Evolutionary conservation across 495 filamentous ascomycete species (phyloP).

Genomic region (Penicillium steckii): DNA sequence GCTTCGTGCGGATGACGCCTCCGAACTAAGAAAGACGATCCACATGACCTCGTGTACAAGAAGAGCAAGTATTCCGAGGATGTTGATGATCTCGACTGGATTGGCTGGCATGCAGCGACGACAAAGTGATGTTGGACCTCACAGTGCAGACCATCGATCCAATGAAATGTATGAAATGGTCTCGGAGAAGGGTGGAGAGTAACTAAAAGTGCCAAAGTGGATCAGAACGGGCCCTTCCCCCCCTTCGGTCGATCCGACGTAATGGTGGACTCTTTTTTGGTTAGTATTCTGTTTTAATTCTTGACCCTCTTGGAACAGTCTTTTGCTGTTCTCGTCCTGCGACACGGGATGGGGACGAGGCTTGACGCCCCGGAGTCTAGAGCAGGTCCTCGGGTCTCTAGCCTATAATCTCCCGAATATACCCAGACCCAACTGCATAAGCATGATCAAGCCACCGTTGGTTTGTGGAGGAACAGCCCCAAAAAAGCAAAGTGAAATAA

Average conservation of each 20-base stretch:
- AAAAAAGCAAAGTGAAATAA: background rate
- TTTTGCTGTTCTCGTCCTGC: background rate
- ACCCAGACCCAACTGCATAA: conserved; percentile 5
- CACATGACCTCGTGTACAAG: conserved; percentile 18
- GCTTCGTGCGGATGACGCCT: conserved; percentile 9
- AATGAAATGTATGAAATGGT: background rate
- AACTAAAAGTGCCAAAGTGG: background rate
- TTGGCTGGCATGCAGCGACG: conserved; percentile 10
- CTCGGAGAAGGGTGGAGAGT: background rate
- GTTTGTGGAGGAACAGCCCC: conserved; percentile 2
- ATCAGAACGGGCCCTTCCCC: conserved; percentile 2
- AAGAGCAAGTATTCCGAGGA: conserved; percentile 16
- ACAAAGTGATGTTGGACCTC: conserved; percentile 14
- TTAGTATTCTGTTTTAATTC: background rate
- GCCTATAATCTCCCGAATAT: conserved; percentile 9
- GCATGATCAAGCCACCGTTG: conserved; percentile 3
- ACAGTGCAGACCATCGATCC: background rate
- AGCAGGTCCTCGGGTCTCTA: background rate
- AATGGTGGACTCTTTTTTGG: background rate
- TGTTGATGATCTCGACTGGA: conserved; percentile 6
- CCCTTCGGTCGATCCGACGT: conserved; percentile 2
- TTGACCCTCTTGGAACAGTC: background rate
- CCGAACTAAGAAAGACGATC: conserved; percentile 4
- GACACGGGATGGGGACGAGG: conserved; percentile 1
- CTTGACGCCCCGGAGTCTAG: conserved; percentile 1